A percentile compares a stretch with the other conserved stretches of the same genome.
Evolutionary conservation across 2,329 filamentous ascomycete genomes (phyloP).

Genomic region (Blumeria graminis): DNA sequence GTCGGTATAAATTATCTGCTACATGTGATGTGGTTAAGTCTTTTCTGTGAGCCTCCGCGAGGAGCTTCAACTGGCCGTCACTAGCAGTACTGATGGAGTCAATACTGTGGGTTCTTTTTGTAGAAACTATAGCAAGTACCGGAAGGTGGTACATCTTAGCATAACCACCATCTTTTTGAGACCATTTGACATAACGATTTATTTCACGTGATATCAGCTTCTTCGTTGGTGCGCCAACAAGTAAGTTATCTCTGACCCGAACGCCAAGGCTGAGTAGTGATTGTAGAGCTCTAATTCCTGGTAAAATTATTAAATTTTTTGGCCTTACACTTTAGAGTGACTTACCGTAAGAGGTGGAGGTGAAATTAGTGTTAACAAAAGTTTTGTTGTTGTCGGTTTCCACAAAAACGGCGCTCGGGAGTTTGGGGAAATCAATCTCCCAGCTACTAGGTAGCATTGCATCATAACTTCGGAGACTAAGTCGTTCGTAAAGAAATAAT

Average conservation of each 20-base stretch:
- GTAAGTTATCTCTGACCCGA: slow-evolving; percentile 9
- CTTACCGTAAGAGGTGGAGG: slow-evolving; percentile 10
- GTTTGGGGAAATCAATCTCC: slow-evolving; percentile 13
- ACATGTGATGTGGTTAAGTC: slow-evolving; percentile 4
- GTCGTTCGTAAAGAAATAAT: slow-evolving; percentile 11
- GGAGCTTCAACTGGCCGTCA: slow-evolving; percentile 10
- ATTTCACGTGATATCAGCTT: slow-evolving; percentile 12
- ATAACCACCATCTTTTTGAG: slow-evolving; percentile 15
- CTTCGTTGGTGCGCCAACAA: slow-evolving; percentile 6
- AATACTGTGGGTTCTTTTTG: slow-evolving; percentile 5
- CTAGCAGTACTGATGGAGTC: slow-evolving; percentile 8
- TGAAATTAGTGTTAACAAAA: slow-evolving; percentile 11
- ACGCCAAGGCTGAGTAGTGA: slow-evolving; percentile 11
- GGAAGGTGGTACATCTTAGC: slow-evolving; percentile 12
- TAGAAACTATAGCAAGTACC: slow-evolving; percentile 9
- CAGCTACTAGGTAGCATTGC: slow-evolving; percentile 11
- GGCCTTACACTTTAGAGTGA: neutral
- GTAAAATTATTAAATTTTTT: slow-evolving; percentile 3
- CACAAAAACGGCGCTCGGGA: slow-evolving; percentile 12
- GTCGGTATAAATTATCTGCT: slow-evolving; percentile 8
- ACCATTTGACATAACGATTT: slow-evolving; percentile 14
- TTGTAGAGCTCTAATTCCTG: slow-evolving; percentile 11
- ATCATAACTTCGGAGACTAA: slow-evolving; percentile 14
- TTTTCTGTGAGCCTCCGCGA: slow-evolving; percentile 11
- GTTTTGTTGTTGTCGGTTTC: slow-evolving; percentile 6